Base-by-base conservation (phyloP, 306 rosid genomes). In the Arachis stenosperma region DNA sequence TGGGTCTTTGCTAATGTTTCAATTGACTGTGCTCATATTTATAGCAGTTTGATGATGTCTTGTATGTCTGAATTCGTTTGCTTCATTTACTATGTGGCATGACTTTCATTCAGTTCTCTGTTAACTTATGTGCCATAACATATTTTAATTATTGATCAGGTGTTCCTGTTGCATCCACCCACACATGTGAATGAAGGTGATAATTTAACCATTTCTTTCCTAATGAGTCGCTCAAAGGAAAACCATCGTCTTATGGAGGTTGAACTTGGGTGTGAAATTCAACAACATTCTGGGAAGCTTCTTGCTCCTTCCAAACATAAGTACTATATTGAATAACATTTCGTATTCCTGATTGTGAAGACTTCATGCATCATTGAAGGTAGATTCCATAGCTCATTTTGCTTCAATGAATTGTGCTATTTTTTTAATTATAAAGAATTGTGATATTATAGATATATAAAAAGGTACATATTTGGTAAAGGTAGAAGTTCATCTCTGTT, bases 191-290 rank as follows among this genome's bases (percentile, higher is more conserved):
- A 60, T 74, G 77, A 75, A 78, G 97, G 96, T 83, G 97, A 91
- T 76, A 72, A 84, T 30, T 75, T 95, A 67, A 84, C 9, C 77
- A 79, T 81, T 78, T 87, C 88, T 77, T 87, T 95, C 87, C 83
- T 86, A 33, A 95, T 95, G 97, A 83, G 61, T 72, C 99, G 99
- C 63, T 85, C 89, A 0, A 88, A 85, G 85, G 96, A 86, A 84
- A 95, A 95, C 84, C 98, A 95, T 83, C 90, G 99, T 42, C 76
- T 95, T 44, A 88, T 95, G 99, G 98, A 95, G 84, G 91, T 84
- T 83, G 99, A 95, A 65, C 87, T 95, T 69, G 84, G 82, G 56
- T 88, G 88, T 83, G 98, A 85, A 69, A 74, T 90, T 76, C 83
- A 50, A 83, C 89, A 86, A 73, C 33, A 55, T 17, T 75, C 96